Evolutionary conservation across 2,329 filamentous ascomycete species (phyloP).

Genomic region (Epichloe gansuensis): DNA sequence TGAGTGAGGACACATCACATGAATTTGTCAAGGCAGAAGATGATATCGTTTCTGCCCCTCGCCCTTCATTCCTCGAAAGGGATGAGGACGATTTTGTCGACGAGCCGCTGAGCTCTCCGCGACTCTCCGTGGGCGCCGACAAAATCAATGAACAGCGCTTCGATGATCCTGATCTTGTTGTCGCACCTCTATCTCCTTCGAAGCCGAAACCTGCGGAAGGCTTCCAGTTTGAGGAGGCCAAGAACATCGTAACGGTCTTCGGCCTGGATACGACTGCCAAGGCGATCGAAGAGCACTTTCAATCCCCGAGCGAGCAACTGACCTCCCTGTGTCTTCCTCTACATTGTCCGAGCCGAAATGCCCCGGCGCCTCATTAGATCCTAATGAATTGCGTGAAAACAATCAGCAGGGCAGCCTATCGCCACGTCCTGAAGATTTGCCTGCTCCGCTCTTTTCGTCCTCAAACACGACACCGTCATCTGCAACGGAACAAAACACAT

Average conservation of each 20-base stretch:
- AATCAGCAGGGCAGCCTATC: slow-evolving; percentile 23
- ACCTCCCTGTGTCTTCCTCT: background rate
- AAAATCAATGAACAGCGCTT: slow-evolving; percentile 39
- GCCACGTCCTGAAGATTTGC: slow-evolving; percentile 54
- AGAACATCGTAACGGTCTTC: background rate
- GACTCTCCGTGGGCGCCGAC: slow-evolving; percentile 48
- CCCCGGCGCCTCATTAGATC: slow-evolving; percentile 5
- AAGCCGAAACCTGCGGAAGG: slow-evolving; percentile 18
- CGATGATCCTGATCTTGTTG: slow-evolving; percentile 44
- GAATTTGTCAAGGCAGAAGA: slow-evolving; percentile 52
- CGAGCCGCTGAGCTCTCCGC: slow-evolving; percentile 59
- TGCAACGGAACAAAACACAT: background rate
- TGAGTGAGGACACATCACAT: slow-evolving; percentile 60
- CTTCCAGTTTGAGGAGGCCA: background rate
- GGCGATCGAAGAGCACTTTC: background rate
- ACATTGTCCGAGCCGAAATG: slow-evolving; percentile 10
- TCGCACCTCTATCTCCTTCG: slow-evolving; percentile 44
- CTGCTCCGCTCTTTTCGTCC: slow-evolving; percentile 45
- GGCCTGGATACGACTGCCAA: background rate
- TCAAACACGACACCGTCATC: background rate
- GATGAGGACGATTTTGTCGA: slow-evolving; percentile 68
- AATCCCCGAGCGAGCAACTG: background rate
- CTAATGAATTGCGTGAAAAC: slow-evolving; percentile 6
- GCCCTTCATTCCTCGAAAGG: slow-evolving; percentile 27
- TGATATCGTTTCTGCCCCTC: slow-evolving; percentile 28